phyloP scores from a whole-genome alignment of 2,329 filamentous ascomycete species.

The Ceratocystis alfenasii region DNA sequence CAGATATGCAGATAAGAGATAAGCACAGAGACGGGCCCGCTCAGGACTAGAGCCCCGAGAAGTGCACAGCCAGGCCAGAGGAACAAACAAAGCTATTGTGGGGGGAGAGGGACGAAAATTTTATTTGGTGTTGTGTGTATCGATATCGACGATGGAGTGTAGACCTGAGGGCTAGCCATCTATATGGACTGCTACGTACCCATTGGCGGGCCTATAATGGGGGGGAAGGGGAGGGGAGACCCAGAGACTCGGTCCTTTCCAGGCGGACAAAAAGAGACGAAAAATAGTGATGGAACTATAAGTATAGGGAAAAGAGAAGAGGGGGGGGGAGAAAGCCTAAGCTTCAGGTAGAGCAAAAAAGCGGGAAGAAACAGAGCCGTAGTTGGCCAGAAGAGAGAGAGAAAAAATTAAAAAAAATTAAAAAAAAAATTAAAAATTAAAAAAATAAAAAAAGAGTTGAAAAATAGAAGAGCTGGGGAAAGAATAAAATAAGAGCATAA shows the following conservation, averaged over 20 bases:
- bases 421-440: not conserved
- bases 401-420: no score
- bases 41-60: not conserved
- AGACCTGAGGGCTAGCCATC: no score
- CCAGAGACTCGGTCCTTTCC: conserved; percentile 3
- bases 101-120: not conserved
- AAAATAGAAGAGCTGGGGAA: no score
- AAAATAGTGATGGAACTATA: not conserved
- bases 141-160: not conserved
- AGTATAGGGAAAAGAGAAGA: not conserved
- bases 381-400: not conserved
- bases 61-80: not conserved
- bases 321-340: not conserved
- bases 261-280: not conserved
- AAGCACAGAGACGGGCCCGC: not conserved
- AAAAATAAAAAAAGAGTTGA: not conserved
- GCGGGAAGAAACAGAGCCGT: not conserved
- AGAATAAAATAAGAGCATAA: not conserved
- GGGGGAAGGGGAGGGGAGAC: not conserved
- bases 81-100: conserved; percentile 2
- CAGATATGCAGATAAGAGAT: not conserved
- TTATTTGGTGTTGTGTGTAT: not conserved
- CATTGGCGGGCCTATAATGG: not conserved
- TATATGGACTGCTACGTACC: no score
- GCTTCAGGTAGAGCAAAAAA: conserved; percentile 9